Percentiles rank a stretch among this genome's conserved stretches.
Evolutionary conservation across 768 basidiomycete species (phyloP).

Genomic region (Auriculariales sp.): DNA sequence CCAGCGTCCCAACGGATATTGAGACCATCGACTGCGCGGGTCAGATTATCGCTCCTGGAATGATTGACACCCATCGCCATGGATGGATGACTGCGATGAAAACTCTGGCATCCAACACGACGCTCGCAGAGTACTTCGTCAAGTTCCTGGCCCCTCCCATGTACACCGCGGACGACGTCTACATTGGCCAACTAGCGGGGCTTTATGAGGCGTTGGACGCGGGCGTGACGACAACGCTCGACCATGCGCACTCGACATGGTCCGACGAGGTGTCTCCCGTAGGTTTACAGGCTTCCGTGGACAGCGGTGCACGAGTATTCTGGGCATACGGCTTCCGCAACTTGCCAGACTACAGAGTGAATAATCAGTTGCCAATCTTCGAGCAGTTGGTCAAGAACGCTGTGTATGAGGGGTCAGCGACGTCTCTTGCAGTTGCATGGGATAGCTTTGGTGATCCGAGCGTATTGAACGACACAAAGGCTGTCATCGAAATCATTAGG

Average conservation of each 20-base stretch:
- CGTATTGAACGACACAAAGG: no score
- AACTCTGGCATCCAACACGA: background rate
- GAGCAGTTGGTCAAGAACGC: no score
- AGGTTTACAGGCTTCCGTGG: background rate
- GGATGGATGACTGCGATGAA: background rate
- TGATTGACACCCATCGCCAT: conserved; percentile 17
- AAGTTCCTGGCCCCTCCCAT: background rate
- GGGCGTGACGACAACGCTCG: conserved; percentile 18
- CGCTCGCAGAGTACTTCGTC: background rate
- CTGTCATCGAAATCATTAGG: no score
- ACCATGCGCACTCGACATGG: conserved; percentile 15
- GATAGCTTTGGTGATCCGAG: no score
- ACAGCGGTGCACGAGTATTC: background rate
- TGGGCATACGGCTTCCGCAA: background rate
- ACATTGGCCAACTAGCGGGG: conserved; percentile 16
- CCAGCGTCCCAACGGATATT: background rate
- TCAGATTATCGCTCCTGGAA: conserved; percentile 18
- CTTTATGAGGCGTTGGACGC: conserved; percentile 17
- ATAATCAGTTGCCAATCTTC: background rate
- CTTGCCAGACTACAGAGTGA: background rate
- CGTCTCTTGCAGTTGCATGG: no score
- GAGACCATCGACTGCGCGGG: conserved; percentile 15
- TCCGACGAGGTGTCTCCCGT: background rate
- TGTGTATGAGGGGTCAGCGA: no score
- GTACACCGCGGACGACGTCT: conserved; percentile 14